Base-by-base conservation (phyloP, 352 stramenopile species). In the Globisporangium heterothallicum region DNA sequence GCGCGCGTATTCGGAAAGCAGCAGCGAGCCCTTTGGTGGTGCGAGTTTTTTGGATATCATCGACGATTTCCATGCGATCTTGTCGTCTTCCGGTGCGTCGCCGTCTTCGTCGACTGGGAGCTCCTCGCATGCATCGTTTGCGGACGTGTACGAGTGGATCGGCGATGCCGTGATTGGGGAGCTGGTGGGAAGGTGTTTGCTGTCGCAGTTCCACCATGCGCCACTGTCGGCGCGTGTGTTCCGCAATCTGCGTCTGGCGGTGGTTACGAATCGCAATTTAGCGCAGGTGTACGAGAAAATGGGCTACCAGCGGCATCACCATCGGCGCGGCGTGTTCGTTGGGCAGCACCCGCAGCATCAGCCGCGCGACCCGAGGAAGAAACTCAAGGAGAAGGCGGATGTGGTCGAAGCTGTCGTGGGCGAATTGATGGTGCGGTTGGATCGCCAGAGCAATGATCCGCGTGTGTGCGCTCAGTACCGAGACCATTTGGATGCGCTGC, bases 131-230 rank as follows among this genome's bases (percentile, higher is more conserved):
- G 47, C 60, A 0, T 42, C 43, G 36, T 55, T 78, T 12, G 71
- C 65, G 22, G 81, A 92, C 24, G 78, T 86, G 35, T 76, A 76
- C 57, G 81, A 92, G 61, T 92, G 81, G 81, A 55, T 92, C 24
- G 81, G 81, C 32, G 81, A 92, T 47, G 78, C 81, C 5, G 70
- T 88, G 9, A 67, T 89, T 13, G 76, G 79, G n/a, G 81, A 92
- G 59, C 52, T 89, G 1, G 72, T 87, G 13, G 78, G 68, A 2
- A 59, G 78, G 7, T 86, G 73, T 29, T 45, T 92, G 21, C 52
- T 92, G 29, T 74, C 75, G 4, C 78, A 89, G 44, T 88, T 89
- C 53, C 67, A 79, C 14, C 42, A 59, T 7, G 60, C 69, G 2
- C 76, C 78, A 12, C 42, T 92, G 14, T 78, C 74, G 22, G 74